Base-by-base conservation (phyloP, 1,284 basidiomycete genomes). In the Microstroma glucosiphilum region DNA sequence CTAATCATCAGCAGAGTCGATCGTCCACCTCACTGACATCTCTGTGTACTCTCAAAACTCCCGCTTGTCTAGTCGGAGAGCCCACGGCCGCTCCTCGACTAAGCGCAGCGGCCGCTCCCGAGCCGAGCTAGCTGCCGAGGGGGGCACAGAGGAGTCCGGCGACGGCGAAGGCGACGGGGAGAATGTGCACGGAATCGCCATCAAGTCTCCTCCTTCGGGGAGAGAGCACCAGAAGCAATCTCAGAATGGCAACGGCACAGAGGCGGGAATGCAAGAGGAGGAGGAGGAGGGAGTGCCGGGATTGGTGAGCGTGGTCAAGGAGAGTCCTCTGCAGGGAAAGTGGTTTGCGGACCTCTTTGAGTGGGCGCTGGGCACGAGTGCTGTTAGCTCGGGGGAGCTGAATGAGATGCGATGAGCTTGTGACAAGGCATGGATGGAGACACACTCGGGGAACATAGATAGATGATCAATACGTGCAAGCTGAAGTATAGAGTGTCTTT, bases 241-340 rank as follows among this genome's bases (percentile, higher is more conserved):
- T 9, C 30, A 37, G 30, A 37, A 37, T 37, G 30, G 51, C 51
- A 48, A 12, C 41, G 41, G 41, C 12, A 12, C 17, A 17, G 43
- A 17, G 17, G 3, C 43, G 43, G 43, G 17, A n/a, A n/a, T n/a
- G n/a, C n/a, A n/a, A 3, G 43, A 17, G 43, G 43, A 3, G 3
- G 43, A 48, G 17, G 51, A 19, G 13, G 26, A 19, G 51, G 17
- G 17, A 23, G 25, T 26, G 21, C 7, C 51, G 2, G 51, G 51
- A 17, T 26, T 54, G 21, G 51, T 54, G 51, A 54, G 21, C 21
- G 51, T 54, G 17, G 51, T 54, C 21, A 25, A 21, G 25, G 51
- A 54, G 51, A 54, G 51, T 26, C 51, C 51, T 19, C 21, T 26
- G 25, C 21, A 17, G 51, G 51, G 51, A 3, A 25, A 54, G 21